Evolutionary conservation across 1,284 basidiomycete species (phyloP), one percentile per base, ranked within the genome.

Genomic region (Sphaerobolus stellatus): DNA sequence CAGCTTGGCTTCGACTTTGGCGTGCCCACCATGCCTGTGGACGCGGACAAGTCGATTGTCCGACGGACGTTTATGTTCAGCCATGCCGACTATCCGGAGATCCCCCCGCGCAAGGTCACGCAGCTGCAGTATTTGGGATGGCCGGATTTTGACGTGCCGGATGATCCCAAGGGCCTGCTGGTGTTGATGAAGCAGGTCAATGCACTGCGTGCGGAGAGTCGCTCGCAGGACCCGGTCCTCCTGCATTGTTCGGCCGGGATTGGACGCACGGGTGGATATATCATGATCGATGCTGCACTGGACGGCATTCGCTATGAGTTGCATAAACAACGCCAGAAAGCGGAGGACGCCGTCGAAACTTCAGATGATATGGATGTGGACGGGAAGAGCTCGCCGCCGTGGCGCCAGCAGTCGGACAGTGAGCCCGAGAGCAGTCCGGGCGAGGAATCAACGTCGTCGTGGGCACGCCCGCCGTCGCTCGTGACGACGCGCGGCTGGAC

Each of bases 121-220:
- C 94, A 97, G 64, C 74, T 96, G 45, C 94, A 98, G 68, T 96
- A 92, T 64, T 78, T 94, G 47, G 86, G 87, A 29, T 98, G 94
- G 94, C 92, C 93, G 2, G 94, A 98, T 65, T 88, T 96, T 74
- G 94, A 94, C 66, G 92, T 97, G 2, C 94, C 94, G 1, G 84
- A 88, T 8, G 83, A 90, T 55, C 85, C 93, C 0, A 74, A 80
- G 4, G 86, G 86, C 3, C 73, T 97, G 25, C 71, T 96, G 40
- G 74, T 79, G 4, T 77, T 97, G 30, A 81, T 96, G 59, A 68
- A 70, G 29, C 75, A 82, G 53, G 81, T 84, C 24, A 77, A 84
- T 56, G 80, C 80, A 30, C 78, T 83, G 48, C 79, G 84, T 0
- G 83, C 86, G 48, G 71, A 74, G 33, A 75, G 0, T 84, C 83